phyloP scores from a whole-genome alignment of 2,329 filamentous ascomycete genomes.

The Zasmidium citrigriseum region DNA sequence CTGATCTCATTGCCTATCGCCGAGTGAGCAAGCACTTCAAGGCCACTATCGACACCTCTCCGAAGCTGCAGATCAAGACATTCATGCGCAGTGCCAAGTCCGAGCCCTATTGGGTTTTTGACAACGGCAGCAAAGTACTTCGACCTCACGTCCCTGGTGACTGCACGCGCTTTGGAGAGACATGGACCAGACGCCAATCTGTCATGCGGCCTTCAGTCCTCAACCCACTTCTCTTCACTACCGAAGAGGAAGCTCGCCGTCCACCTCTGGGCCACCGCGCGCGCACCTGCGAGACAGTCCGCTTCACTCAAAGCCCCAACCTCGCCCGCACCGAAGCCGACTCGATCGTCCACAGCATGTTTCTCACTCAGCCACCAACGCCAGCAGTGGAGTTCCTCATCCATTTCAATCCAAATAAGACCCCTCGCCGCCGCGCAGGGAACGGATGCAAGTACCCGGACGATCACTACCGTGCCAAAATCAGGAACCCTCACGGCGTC shows the following conservation, averaged over 20 bases:
- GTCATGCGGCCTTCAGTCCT: neutral
- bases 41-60: neutral
- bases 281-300: conserved; percentile 8
- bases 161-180: neutral
- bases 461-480: neutral
- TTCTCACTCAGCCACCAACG: conserved; percentile 13
- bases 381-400: conserved; percentile 2
- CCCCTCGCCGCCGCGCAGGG: neutral
- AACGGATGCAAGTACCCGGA: neutral
- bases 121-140: neutral
- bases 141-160: neutral
- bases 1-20: conserved; percentile 13
- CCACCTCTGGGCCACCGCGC: neutral
- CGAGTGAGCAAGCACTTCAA: conserved; percentile 23
- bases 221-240: conserved; percentile 15
- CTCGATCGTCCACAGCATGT: conserved; percentile 15
- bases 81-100: neutral
- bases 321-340: neutral
- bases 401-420: conserved; percentile 5
- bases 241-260: neutral
- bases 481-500: conserved; percentile 5
- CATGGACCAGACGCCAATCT: neutral
- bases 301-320: conserved; percentile 6
- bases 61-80: neutral
- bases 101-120: neutral